Conservation (phyloP, 306 rosid species). For the Vigna radiata region DNA sequence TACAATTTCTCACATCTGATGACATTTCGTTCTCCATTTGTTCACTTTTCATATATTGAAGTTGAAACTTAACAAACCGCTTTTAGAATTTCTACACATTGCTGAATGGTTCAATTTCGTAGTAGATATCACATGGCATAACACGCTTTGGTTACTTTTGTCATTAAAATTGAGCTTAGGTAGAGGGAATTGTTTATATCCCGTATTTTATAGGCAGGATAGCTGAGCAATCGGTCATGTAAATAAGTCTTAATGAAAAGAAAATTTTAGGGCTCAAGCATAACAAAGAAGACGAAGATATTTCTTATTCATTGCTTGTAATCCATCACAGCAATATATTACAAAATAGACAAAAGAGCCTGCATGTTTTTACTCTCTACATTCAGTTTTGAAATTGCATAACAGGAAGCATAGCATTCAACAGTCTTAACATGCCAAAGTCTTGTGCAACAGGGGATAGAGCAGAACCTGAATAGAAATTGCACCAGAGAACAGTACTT, state of each 20-base stretch:
- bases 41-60: background rate
- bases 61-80: background rate
- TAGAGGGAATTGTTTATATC: background rate
- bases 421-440: constrained; percentile 13
- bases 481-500: constrained; percentile 57
- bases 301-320: constrained; percentile 13
- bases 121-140: background rate
- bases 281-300: background rate
- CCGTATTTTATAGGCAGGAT: background rate
- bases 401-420: constrained; percentile 3
- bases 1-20: background rate
- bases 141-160: background rate
- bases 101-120: constrained; percentile 1
- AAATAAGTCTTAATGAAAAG: background rate
- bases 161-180: background rate
- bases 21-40: background rate
- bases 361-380: constrained; percentile 19
- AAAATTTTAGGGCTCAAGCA: background rate
- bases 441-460: constrained; percentile 64
- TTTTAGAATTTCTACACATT: background rate
- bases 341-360: background rate
- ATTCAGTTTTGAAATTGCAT: constrained; percentile 30
- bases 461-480: constrained; percentile 62
- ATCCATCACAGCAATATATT: constrained; percentile 17
- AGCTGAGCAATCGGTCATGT: background rate